Evolutionary conservation across 2,329 filamentous ascomycete species (phyloP), one percentile per base, ranked within the genome.

Genomic region (Diplodia sapinea): DNA sequence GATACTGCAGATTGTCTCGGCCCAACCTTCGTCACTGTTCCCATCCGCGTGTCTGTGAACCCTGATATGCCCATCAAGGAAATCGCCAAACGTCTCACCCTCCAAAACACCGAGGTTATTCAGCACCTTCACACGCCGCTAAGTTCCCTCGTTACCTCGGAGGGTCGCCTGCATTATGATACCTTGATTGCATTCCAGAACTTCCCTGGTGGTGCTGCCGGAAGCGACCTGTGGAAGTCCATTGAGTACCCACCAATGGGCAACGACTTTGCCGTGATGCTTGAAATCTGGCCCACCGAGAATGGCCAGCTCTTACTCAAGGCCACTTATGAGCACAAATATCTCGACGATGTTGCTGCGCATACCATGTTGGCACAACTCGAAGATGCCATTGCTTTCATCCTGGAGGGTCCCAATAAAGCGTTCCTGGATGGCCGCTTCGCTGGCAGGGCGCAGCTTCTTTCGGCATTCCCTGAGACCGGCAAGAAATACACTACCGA

Each of bases 261-360:
- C 5, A 75, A 74, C 29, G 75, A 78, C 56, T 75, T 75, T 59
- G 72, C 73, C 1, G 74, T 77, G 2, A 77, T 76, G 74, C 57
- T 78, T 6, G 75, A 77, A 56, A 70, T 77, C 8, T 75, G 74
- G 71, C 76, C 66, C 12, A 63, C 50, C 15, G 59, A 68, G 36
- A 69, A 73, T 62, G 72, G 70, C 4, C 70, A 69, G 15, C 68
- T 78, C 61, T 73, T 70, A 2, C 67, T 78, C 38, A 72, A 74
- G 23, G 75, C 74, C 9, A 75, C 69, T 38, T 78, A 73, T 54
- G 72, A 73, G 54, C 57, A 75, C 33, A 54, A 66, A 11, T 69
- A 72, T 5, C 70, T 78, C 29, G 72, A 78, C 59, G 61, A 67
- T 6, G 36, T 65, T 3, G 67, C 68, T n/a, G 68, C 56, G 7